A percentile compares a stretch with the other conserved stretches of the same genome.
phyloP scores from a whole-genome alignment of 1,284 basidiomycete species.

The Pseudozyma tsukubaensis region DNA sequence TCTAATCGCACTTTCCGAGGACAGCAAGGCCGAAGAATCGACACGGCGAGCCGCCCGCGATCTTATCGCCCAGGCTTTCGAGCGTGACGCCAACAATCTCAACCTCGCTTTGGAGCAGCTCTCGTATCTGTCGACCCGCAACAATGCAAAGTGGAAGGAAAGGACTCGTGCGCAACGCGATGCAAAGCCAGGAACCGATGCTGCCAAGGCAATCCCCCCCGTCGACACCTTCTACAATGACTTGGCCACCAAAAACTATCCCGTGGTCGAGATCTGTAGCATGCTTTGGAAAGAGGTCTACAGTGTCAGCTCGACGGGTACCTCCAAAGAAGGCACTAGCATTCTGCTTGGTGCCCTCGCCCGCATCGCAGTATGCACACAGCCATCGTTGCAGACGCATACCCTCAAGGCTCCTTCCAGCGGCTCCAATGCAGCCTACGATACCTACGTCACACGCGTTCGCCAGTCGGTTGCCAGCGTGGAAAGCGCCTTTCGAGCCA shows the following conservation, averaged over 20 bases:
- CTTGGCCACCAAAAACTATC: constrained; percentile 25
- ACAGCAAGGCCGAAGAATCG: constrained; percentile 21
- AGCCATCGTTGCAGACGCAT: constrained; percentile 49
- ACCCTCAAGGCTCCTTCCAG: constrained; percentile 30
- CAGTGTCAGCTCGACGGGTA: constrained; percentile 16
- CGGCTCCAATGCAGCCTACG: constrained; percentile 23
- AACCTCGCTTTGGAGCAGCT: constrained; percentile 29
- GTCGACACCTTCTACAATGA: constrained; percentile 30
- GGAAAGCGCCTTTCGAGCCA: constrained; percentile 33
- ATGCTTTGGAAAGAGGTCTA: constrained; percentile 52
- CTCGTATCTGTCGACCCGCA: constrained; percentile 26
- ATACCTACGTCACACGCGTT: constrained; percentile 41
- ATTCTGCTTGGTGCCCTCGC: constrained; percentile 48
- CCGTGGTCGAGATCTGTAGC: constrained; percentile 37
- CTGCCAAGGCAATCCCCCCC: not conserved
- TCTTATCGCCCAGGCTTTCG: constrained; percentile 46
- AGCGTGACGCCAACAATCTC: constrained; percentile 38
- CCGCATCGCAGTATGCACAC: constrained; percentile 32
- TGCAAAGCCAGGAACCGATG: constrained; percentile 8
- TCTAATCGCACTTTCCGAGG: constrained; percentile 38
- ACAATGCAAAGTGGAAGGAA: constrained; percentile 31
- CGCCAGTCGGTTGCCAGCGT: constrained; percentile 42
- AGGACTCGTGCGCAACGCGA: constrained; percentile 25
- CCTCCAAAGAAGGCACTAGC: constrained; percentile 35
- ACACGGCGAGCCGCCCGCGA: constrained; percentile 40